Base-by-base conservation (phyloP, 2,329 filamentous ascomycete species). In the Curvularia verruculosa region DNA sequence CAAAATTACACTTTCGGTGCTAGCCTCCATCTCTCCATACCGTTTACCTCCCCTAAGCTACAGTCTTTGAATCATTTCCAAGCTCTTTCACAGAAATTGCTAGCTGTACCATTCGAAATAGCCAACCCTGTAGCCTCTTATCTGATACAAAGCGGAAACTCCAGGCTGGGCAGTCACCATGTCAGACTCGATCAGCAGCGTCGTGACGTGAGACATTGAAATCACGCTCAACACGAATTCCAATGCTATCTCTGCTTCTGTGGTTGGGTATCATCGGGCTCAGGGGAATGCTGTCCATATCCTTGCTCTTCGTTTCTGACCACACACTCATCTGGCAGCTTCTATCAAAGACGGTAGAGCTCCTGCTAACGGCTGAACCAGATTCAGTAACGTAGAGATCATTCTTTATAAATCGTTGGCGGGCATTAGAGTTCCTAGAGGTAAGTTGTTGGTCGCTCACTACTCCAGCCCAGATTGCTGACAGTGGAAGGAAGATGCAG, bases 401-500 rank as follows among this genome's bases (percentile, higher is more conserved):
- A 49, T 62, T 61, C 15, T 63, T 58, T 23, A 74, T 64, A 29
- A 74, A 63, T 4, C 59, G 64, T 8, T 70, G 70, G 52, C 73
- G 73, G 6, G 65, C 58, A 53, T 72, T 61, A 8, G 63, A 61
- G 23, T 67, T 65, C 49, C 63, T 56, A 15, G 58, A 44, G 19
- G 59, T 65, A 41, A 71, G 40, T 18, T 50, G 46, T 6, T 61
- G 54, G 13, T 75, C 69, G 51, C 67, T 69, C 44, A 66, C 59
- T 24, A 75, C 67, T 29, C 73, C 69, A 43, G 87, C 87, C 88
- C 88, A 90, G 62, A 90, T 81, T 18, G 86, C 84, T 13, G 86
- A 88, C 10, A 90, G 79, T 1, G 88, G 88, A 15, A 90, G 82
- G 60, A 85, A 86, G 58, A 89, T 81, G 55, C 83, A 83, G 34